Base-by-base conservation (phyloP, 192 early-diverging fungal species). In the Spinellus fusiger region DNA sequence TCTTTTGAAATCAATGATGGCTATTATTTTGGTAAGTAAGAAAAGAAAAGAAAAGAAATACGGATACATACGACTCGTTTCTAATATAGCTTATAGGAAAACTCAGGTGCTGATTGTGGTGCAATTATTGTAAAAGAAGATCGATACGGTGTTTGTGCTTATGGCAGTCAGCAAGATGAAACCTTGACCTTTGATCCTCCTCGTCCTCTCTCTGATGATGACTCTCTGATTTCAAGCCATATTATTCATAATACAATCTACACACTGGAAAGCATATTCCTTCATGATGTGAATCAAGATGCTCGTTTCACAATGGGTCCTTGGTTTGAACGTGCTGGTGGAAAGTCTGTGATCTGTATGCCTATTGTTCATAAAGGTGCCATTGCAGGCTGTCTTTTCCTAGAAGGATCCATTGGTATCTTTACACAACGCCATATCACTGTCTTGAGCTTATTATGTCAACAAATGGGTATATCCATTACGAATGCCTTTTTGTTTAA, bases 391-490 rank as follows among this genome's bases (percentile, higher is more conserved):
- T 73, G 75, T 7, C 48, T 79, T 22, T 74, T 76, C 40, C 65
- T 79, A 55, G 77, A 79, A 63, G 69, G 75, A 4, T 65, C 69
- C 0, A 49, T 38, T 18, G 69, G 69, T 48, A 65, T 65, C 10
- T 79, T 79, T 18, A 75, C 77, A 0, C 74, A 76, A 15, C 55
- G 75, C 0, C 74, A 75, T 37, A 55, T 79, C 53, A 59, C 70
- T 34, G 77, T 79, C 12, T 63, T 79, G 68, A 79, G 71, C 20
- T 46, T 79, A 7, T 28, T 79, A 32, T 75, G 75, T 31, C 77
- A 79, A 29, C 77, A 79, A 44, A 57, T 79, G 57, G 77, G 77
- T 13, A 79, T 79, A 44, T 79, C 77, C 8, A 74, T 79, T 25
- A 76, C 74, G 4, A 79, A 79, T 46, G 77, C 77, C 9, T 54